Percentiles rank a stretch among this genome's conserved stretches.
Evolutionary conservation across 139 green algal species (phyloP).

Genomic region (Coccomyxa sp.): DNA sequence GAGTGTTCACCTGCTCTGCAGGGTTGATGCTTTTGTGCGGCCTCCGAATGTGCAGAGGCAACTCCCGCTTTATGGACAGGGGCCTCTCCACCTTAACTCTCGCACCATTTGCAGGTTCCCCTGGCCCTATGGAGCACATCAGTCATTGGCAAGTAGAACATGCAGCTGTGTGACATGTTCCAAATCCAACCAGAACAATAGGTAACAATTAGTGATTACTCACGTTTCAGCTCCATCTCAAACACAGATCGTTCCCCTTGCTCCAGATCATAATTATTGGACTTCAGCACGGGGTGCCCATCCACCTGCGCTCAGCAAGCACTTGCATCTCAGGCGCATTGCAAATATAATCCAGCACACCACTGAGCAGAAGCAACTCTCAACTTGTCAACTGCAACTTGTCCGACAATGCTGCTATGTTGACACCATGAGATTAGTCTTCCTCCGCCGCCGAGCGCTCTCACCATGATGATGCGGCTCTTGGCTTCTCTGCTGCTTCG

Average conservation of each 20-base stretch:
- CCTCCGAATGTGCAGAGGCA: too few relatives aligned
- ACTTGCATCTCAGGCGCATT: not conserved
- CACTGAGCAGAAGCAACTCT: not conserved
- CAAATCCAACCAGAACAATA: not conserved
- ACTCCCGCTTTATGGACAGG: too few relatives aligned
- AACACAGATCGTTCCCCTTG: conserved; percentile 49
- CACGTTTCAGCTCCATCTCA: conserved; percentile 31
- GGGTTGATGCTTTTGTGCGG: too few relatives aligned
- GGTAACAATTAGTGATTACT: not conserved
- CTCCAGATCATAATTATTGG: conserved; percentile 63
- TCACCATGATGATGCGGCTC: conserved; percentile 18
- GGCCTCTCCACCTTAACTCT: not conserved
- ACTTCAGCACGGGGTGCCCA: conserved; percentile 50
- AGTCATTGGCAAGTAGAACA: not conserved
- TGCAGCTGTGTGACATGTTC: not conserved
- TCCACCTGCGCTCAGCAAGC: conserved; percentile 33
- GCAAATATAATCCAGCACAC: not conserved
- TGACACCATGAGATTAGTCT: not conserved
- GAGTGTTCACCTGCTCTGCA: not conserved
- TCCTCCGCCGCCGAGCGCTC: not conserved
- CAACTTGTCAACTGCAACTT: not conserved
- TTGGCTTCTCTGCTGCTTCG: conserved; percentile 28
- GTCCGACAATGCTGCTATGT: not conserved
- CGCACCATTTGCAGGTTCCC: not conserved
- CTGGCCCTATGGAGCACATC: not conserved